A percentile compares a stretch with the other conserved stretches of the same genome.
Conservation (phyloP, 2,329 filamentous ascomycete species). For the Raffaelea arxii region DNA sequence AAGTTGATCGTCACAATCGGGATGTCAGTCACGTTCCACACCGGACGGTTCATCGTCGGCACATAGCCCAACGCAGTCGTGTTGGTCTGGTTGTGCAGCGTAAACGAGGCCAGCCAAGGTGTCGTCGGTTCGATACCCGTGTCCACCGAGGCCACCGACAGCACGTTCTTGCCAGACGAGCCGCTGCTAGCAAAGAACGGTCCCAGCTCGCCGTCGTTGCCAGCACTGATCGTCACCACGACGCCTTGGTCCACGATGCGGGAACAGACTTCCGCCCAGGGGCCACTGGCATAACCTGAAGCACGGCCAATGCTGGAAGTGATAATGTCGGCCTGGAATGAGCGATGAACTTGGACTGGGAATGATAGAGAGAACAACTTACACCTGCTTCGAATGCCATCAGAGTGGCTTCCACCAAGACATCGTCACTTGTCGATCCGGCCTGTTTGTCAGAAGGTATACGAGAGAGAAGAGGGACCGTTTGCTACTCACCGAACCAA, state of each 20-base stretch:
- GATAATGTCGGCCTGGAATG: neutral
- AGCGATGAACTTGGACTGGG: neutral
- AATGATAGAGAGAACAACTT: conserved; percentile 20
- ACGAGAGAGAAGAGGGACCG: neutral
- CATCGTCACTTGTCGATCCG: conserved; percentile 15
- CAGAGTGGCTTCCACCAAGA: conserved; percentile 24
- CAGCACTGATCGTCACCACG: conserved; percentile 27
- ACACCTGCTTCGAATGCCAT: conserved; percentile 21
- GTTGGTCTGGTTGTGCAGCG: conserved; percentile 1
- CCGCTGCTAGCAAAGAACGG: conserved; percentile 22
- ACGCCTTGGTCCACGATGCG: conserved; percentile 26
- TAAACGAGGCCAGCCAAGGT: neutral
- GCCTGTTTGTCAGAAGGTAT: neutral
- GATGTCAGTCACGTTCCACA: conserved; percentile 9
- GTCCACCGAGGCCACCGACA: conserved; percentile 33
- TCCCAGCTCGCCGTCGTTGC: conserved; percentile 24
- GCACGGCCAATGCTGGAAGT: conserved; percentile 13
- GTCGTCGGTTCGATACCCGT: conserved; percentile 12
- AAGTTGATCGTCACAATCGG: conserved; percentile 15
- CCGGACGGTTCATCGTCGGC: neutral
- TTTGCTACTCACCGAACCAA: neutral
- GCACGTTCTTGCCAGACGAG: conserved; percentile 28
- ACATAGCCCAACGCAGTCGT: conserved; percentile 6
- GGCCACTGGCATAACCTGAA: conserved; percentile 22
- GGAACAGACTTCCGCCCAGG: conserved; percentile 19